Evolutionary conservation across 2,329 filamentous ascomycete genomes (phyloP).

Genomic region (Epichloe aotearoae): DNA sequence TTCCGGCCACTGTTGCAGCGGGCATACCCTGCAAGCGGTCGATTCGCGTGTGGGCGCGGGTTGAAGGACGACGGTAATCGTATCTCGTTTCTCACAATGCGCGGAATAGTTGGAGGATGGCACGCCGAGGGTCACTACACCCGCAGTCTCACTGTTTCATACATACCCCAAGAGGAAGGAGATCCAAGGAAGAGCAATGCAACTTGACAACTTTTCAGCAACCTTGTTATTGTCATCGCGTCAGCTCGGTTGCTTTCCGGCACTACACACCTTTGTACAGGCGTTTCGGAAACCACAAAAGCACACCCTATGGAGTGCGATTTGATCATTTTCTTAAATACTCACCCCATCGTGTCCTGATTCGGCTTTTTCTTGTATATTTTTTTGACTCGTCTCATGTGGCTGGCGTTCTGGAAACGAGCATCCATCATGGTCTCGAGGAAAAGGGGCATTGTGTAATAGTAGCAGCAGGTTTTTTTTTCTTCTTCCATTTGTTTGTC

Average conservation of each 20-base stretch:
- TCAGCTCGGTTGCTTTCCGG: background rate
- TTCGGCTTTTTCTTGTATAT: background rate
- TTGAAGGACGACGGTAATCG: background rate
- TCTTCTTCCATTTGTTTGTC: background rate
- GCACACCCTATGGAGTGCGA: background rate
- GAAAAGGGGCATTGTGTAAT: background rate
- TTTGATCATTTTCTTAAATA: conserved; percentile 2
- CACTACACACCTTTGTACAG: background rate
- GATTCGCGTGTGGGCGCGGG: background rate
- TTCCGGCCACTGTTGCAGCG: background rate
- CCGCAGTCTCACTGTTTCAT: too few species aligned
- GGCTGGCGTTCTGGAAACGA: conserved; percentile 5
- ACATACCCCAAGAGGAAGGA: background rate
- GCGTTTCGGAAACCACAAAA: background rate
- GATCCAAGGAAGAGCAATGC: background rate
- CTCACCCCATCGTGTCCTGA: background rate
- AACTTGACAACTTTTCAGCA: background rate
- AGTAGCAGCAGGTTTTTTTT: background rate
- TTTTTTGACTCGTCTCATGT: background rate
- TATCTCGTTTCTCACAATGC: background rate
- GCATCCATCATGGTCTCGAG: background rate
- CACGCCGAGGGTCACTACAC: too few species aligned
- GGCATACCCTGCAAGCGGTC: background rate
- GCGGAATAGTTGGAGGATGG: background rate
- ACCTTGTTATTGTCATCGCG: background rate